Conservation (phyloP, 2,329 filamentous ascomycete genomes). For the Chaetomiaceae sp. region DNA sequence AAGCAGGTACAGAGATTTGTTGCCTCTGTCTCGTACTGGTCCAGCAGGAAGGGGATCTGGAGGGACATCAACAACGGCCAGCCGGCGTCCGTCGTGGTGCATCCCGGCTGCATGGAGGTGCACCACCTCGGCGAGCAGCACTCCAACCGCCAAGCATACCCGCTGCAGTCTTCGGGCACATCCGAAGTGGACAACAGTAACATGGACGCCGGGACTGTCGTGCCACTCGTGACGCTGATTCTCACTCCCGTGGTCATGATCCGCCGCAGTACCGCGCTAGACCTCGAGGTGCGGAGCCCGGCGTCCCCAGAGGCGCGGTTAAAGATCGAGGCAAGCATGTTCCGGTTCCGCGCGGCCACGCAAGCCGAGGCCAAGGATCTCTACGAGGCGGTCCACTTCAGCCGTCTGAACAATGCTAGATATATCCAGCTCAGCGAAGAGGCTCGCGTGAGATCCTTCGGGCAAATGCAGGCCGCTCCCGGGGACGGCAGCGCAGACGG, state of each 20-base stretch:
- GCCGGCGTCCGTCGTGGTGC: slow-evolving; percentile 52
- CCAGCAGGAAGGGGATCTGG: slow-evolving; percentile 56
- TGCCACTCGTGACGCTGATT: slow-evolving; percentile 66
- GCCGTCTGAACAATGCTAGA: slow-evolving; percentile 87
- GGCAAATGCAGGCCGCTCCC: slow-evolving; percentile 47
- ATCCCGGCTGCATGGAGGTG: slow-evolving; percentile 56
- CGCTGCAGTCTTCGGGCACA: slow-evolving; percentile 33
- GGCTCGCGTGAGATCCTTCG: slow-evolving; percentile 68
- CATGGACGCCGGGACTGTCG: slow-evolving; percentile 32
- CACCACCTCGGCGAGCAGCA: slow-evolving; percentile 40
- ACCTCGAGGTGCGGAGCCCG: slow-evolving; percentile 89
- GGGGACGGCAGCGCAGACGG: slow-evolving; percentile 41
- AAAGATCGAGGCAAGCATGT: slow-evolving; percentile 63
- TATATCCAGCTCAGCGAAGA: slow-evolving; percentile 68
- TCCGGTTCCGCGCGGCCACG: slow-evolving; percentile 82
- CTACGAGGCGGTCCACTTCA: slow-evolving; percentile 81
- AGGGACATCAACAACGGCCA: slow-evolving; percentile 51
- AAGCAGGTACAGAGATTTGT: slow-evolving; percentile 43
- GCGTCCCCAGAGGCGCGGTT: slow-evolving; percentile 69
- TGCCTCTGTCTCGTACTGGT: slow-evolving; percentile 59
- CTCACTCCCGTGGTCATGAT: slow-evolving; percentile 89
- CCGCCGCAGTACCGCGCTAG: slow-evolving; percentile 83
- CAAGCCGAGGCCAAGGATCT: slow-evolving; percentile 74
- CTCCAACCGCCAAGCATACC: slow-evolving; percentile 32
- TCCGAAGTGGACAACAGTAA: slow-evolving; percentile 31